Evolutionary conservation across 163 green algal genomes (phyloP), one percentile per base, ranked within the genome.

Genomic region (Chlorella variabilis): DNA sequence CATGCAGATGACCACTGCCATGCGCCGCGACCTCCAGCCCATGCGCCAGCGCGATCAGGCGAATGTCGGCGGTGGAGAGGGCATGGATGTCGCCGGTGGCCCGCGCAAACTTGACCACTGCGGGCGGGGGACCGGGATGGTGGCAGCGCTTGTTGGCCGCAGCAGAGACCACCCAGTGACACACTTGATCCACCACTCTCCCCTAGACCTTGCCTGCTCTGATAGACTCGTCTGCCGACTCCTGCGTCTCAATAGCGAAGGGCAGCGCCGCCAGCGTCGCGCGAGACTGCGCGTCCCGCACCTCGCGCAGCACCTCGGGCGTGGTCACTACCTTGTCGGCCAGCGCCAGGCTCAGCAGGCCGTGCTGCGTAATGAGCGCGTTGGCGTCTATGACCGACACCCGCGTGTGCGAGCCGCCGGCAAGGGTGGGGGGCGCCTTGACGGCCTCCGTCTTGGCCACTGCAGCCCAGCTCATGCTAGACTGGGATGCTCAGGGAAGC

Each of bases 331-430:
- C 82, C 25, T 75, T 75, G 36, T 96, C 91, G 0, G 86, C 92
- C 15, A 96, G 80, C 23, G 38, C 58, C 33, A 86, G 79, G 8
- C 75, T 68, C 17, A 94, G 83, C 17, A 98, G 77, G 0, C 83
- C 77, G 7, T 94, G 25, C 8, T 94, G 93, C n/a, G 49, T 89
- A 79, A 98, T 98, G 54, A 98, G 91, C n/a, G 95, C 96, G 74
- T 98, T 98, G 29, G 96, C 89, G 63, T 98, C 96, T 2, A 99
- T 80, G 25, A 98, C 92, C 11, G 91, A 73, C n/a, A 78, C 31
- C 4, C 63, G 56, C 21, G 42, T 33, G 29, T 59, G 29, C 4
- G 39, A 25, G 25, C 42, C 9, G 31, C 41, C 23, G 15, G 36
- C n/a, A 13, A 11, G 33, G 1, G 41, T 36, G 8, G 45, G 42